Evolutionary conservation across 2,329 filamentous ascomycete species (phyloP).

Genomic region (Emmonsiellopsis sp.): DNA sequence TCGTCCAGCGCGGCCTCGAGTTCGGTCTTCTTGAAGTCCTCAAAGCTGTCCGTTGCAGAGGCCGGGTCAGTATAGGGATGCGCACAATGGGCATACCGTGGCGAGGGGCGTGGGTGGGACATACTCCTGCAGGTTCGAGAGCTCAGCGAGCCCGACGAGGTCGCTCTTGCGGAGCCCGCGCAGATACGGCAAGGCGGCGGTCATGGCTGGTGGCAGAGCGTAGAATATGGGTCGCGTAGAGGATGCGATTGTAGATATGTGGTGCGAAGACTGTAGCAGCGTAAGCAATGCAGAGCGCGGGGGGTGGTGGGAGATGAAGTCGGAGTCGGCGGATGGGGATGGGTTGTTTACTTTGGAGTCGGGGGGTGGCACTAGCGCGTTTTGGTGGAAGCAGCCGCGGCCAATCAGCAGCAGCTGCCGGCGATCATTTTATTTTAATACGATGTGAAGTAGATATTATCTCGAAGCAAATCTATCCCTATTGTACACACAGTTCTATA

Average conservation of each 20-base stretch:
- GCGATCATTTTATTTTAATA: too few relatives aligned
- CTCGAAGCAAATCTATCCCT: too few relatives aligned
- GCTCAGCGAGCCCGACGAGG: constrained; percentile 62
- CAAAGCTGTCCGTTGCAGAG: constrained; percentile 43
- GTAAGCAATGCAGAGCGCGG: constrained; percentile 3
- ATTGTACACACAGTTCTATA: background rate
- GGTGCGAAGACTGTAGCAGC: background rate
- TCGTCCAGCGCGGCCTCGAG: constrained; percentile 67
- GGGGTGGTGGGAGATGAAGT: constrained; percentile 6
- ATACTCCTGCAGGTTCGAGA: constrained; percentile 63
- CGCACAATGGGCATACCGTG: constrained; percentile 4
- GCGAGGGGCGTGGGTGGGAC: constrained; percentile 22
- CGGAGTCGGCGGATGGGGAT: constrained; percentile 6
- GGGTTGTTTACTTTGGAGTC: too few relatives aligned
- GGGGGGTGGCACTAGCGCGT: too few relatives aligned
- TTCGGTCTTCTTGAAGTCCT: constrained; percentile 66
- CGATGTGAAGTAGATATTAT: background rate
- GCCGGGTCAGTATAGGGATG: constrained; percentile 4
- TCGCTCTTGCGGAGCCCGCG: constrained; percentile 74
- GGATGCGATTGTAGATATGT: constrained; percentile 34
- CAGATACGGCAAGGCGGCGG: constrained; percentile 60
- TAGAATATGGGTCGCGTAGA: constrained; percentile 35
- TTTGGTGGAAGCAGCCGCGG: constrained; percentile 1
- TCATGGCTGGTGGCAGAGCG: constrained; percentile 42
- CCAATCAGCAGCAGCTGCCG: background rate